Base-by-base conservation (phyloP, 345 rosid genomes). In the Lenwebbia sp. region DNA sequence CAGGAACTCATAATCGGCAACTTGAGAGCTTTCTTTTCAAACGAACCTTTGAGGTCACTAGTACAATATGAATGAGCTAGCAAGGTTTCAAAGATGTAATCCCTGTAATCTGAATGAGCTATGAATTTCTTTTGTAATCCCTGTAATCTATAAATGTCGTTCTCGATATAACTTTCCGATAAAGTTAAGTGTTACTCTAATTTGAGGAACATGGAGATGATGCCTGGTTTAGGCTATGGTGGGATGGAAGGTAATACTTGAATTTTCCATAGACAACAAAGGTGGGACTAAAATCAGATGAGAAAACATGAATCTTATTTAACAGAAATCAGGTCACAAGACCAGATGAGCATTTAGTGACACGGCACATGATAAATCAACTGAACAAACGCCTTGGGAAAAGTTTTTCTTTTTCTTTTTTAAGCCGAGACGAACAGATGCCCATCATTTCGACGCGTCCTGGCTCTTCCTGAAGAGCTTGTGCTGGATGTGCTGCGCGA, bases 401-500 rank as follows among this genome's bases (percentile, higher is more conserved):
- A 70, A 4, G 25, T 33, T 19, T 65, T 33, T 23, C 5, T 33
- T 33, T 65, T 10, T 40, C 3, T 47, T 1, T 47, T 47, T 62
- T 62, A 37, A 37, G 10, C 10, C 26, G 81, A 70, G 81, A 21
- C 81, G 10, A 19, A 37, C 81, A 54, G n/a, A 81, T 44, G 83
- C 82, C 22, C 3, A 50, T 41, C 57, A 54, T 23, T 70, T 51
- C 65, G 74, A 37, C 40, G 47, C 91, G 33, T 93, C 90, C 86
- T 93, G 91, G 25, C 87, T 88, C 89, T 93, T 95, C 93, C 91
- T 90, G 83, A 97, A 97, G 87, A 97, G 90, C 93, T 97, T 97
- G 89, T 94, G 94, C 88, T 92, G 88, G 78, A 97, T 87, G 87
- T 95, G 99, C 91, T 97, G 97, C 82, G 93, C 92, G 85, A 97